Evolutionary conservation across 2,329 filamentous ascomycete genomes (phyloP), one percentile per base, ranked within the genome.

Genomic region (Phoma sp.): DNA sequence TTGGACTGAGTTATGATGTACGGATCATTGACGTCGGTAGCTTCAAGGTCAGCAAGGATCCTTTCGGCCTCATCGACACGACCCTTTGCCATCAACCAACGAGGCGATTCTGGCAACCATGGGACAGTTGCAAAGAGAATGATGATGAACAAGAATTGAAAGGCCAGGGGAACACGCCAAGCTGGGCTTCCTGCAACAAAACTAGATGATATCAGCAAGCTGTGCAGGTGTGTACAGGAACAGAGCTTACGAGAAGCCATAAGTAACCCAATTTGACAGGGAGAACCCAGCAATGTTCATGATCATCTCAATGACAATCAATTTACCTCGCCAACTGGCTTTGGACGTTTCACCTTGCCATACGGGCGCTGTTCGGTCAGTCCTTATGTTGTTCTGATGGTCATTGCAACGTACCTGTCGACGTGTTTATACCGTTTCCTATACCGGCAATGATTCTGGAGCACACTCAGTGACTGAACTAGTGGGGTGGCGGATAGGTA

Each of bases 261-360:
- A 83, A 7, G 77, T 83, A 10, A 84, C 74, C 80, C 81, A 84
- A 37, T 83, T 82, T 4, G 75, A 77, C 1, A 84, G 40, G 1
- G 69, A 76, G 54, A 82, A 83, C 2, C 81, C 82, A 15, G 74
- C 75, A 36, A 83, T 79, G 49, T 81, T 81, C 62, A 83, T 73
- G 38, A 80, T 80, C 68, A 83, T 76, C 42, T 81, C 78, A 20
- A 81, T 74, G 29, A 80, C 72, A 5, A 81, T 76, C 11, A 80
- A 65, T 40, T 78, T 79, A 14, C 79, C 78, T 55, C 79, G 60
- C 67, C 66, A 73, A 30, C 64, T 72, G 9, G 69, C 66, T 48
- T 71, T 78, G 77, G 80, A 78, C 0, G 80, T 83, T 58, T 84
- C 81, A 4, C 78, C 77, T 63, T 84, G 81, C 80, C 80, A 84